Base-by-base conservation (phyloP, 805 yeast species). In the Wickerhamiella shivajii region DNA sequence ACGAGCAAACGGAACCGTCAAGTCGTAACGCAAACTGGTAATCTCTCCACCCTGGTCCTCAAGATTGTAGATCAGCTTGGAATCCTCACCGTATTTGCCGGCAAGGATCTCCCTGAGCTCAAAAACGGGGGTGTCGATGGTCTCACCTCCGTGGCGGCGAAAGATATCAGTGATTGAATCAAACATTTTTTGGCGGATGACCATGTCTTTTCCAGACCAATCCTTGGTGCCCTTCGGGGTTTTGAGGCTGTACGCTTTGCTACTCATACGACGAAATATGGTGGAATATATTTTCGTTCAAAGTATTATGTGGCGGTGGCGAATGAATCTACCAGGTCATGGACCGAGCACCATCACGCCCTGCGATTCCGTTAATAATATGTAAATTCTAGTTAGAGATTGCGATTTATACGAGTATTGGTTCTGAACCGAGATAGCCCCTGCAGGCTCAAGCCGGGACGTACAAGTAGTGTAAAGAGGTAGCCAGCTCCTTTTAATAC, bases 21-120 rank as follows among this genome's bases (percentile, higher is more conserved):
- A 67, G 56, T 90, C 99, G 55, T 90, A 90, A 58, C 99, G 74
- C 55, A 90, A 65, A 14, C 96, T 84, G 13, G 95, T 80, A 47
- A 90, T 60, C 59, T 90, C 99, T 45, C 99, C 99, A 53, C 99
- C 98, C 63, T 90, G 99, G 57, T 90, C 98, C 57, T 90, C 92
- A 51, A 90, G 67, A 57, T 90, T 87, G 59, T 90, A 90, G 50
- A 90, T 90, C 49, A 90, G 67, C 59, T 90, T 90, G 20, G 96
- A 85, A 56, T 90, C 99, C 61, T 90, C 99, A 55, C 99, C 99
- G 56, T 90, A 90, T 56, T 90, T 90, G 31, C 98, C 98, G 17
- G 96, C 74, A 38, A 90, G 68, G 46, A 90, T 90, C 57, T 90
- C 98, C 47, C 94, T 72, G 45, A 87, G 67, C 58, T 90, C 99